These are phyloP conservation scores for Lactifluus piperatus DNA, from an alignment of 768 basidiomycete species.

Conservation along the genomic window DNA sequence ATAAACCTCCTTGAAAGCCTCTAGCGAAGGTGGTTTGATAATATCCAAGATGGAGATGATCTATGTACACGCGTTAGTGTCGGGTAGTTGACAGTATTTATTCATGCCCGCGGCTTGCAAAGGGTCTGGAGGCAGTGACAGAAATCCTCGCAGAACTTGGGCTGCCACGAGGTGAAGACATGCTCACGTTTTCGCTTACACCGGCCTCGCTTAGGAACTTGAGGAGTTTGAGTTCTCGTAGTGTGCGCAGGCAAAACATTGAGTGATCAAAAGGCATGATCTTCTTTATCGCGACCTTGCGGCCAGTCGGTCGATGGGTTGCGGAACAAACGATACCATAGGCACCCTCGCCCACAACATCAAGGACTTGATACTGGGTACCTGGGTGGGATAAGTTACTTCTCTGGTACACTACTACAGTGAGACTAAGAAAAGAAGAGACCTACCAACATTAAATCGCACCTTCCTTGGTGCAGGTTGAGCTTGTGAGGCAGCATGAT, in stretches of 20 bases:
- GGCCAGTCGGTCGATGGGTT: slow-evolving; percentile 63
- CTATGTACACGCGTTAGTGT: slow-evolving; percentile 30
- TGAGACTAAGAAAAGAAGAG: neutral
- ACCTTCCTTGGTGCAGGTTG: slow-evolving; percentile 68
- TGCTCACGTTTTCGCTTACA: slow-evolving; percentile 74
- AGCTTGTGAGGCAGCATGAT: slow-evolving; percentile 38
- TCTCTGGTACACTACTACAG: neutral
- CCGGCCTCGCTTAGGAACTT: slow-evolving; percentile 83
- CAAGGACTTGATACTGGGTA: slow-evolving; percentile 57
- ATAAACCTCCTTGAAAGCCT: slow-evolving; percentile 84
- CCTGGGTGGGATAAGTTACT: slow-evolving; percentile 22
- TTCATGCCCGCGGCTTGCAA: neutral
- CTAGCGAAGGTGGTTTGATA: slow-evolving; percentile 69
- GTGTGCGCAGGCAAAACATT: slow-evolving; percentile 73
- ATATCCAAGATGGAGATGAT: slow-evolving; percentile 90
- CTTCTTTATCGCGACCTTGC: slow-evolving; percentile 92
- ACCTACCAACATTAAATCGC: slow-evolving; percentile 75
- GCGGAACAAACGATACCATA: slow-evolving; percentile 92
- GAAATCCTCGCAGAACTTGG: neutral
- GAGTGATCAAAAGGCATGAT: slow-evolving; percentile 94
- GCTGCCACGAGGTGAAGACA: neutral
- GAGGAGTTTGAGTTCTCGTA: slow-evolving; percentile 52
- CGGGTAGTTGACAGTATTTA: neutral
- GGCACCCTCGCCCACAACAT: slow-evolving; percentile 90
- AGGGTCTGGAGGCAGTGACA: neutral